Evolutionary conservation across 352 stramenopile genomes (phyloP).

Genomic region (Pythium folliculosum): DNA sequence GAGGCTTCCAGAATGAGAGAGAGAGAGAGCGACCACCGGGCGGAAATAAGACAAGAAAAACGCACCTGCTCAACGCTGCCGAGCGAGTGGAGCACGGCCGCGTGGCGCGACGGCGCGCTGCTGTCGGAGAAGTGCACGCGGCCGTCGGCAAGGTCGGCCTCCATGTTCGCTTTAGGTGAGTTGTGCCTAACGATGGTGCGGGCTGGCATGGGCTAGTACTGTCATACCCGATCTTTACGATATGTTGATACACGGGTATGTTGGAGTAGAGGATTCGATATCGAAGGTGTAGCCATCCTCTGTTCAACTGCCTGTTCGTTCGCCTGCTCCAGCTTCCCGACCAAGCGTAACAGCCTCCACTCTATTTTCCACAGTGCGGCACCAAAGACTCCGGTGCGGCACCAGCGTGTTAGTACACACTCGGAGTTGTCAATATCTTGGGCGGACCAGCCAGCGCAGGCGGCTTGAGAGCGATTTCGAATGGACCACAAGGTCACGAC

Average conservation of each 20-base stretch:
- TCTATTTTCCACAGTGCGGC: neutral
- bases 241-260: neutral
- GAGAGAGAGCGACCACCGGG: neutral
- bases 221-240: neutral
- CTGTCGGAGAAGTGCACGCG: slow-evolving; percentile 82
- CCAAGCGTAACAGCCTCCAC: neutral
- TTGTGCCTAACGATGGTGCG: neutral
- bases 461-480: neutral
- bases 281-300: slow-evolving; percentile 23
- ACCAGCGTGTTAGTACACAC: neutral
- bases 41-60: neutral
- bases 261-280: neutral
- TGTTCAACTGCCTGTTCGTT: neutral
- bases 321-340: too few relatives aligned
- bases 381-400: neutral
- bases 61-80: slow-evolving; percentile 74
- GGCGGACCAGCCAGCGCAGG: neutral
- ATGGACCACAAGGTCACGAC: slow-evolving; percentile 89
- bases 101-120: slow-evolving; percentile 67
- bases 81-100: slow-evolving; percentile 75
- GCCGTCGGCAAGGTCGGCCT: slow-evolving; percentile 55
- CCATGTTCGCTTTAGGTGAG: slow-evolving; percentile 34
- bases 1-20: too few relatives aligned
- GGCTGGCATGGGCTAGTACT: neutral
- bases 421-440: neutral